These are phyloP conservation scores for Usnea hakonensis DNA, from an alignment of 495 filamentous ascomycete species.

Conservation along the genomic window DNA sequence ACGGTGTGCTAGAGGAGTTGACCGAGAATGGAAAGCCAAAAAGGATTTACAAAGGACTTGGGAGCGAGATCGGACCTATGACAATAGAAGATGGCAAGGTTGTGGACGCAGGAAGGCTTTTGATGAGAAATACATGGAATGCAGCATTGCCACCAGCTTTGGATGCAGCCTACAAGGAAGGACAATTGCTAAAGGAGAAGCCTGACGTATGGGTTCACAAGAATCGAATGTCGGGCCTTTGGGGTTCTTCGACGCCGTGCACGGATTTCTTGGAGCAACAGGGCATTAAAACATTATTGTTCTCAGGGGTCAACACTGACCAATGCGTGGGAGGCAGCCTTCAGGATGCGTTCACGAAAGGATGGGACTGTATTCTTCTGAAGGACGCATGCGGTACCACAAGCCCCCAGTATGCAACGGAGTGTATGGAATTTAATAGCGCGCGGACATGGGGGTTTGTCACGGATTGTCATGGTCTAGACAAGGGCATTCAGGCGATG, in stretches of 20 bases:
- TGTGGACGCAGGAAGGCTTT: conserved; percentile 38
- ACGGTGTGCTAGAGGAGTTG: conserved; percentile 18
- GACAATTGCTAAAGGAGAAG: conserved; percentile 18
- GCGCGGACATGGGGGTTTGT: conserved; percentile 37
- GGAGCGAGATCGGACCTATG: conserved; percentile 35
- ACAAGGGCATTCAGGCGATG: conserved; percentile 40
- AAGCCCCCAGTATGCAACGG: conserved; percentile 34
- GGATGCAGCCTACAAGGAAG: conserved; percentile 31
- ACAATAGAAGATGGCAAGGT: conserved; percentile 31
- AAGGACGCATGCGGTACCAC: conserved; percentile 48
- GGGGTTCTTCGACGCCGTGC: conserved; percentile 31
- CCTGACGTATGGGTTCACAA: conserved; percentile 49
- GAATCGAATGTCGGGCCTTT: conserved; percentile 51
- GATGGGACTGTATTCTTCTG: conserved; percentile 49
- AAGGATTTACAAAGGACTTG: conserved; percentile 37
- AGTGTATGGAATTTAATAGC: conserved; percentile 38
- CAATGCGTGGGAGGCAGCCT: conserved; percentile 52
- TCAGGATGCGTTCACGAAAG: conserved; percentile 45
- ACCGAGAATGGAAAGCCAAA: conserved; percentile 22
- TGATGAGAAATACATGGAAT: conserved; percentile 50
- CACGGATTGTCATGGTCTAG: conserved; percentile 32
- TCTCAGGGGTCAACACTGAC: conserved; percentile 53
- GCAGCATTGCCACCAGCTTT: conserved; percentile 41
- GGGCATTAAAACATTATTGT: conserved; percentile 45
- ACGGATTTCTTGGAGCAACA: conserved; percentile 32